Conservation (phyloP, 148 eudicot genomes). For the Amaranthus cruentus region DNA sequence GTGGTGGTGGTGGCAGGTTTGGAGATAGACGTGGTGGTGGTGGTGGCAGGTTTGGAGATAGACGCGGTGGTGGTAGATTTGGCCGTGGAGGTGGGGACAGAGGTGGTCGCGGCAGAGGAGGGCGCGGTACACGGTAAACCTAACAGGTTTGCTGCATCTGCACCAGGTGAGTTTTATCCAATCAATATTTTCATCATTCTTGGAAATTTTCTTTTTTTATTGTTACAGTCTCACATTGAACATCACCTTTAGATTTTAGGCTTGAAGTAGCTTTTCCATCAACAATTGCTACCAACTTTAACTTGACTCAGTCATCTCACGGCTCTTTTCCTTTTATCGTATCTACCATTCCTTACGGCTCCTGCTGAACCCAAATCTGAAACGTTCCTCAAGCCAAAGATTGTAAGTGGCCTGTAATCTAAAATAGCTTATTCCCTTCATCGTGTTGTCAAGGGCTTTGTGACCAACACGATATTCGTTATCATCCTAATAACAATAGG, state of each 20-base stretch:
- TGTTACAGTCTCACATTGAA: too few species aligned
- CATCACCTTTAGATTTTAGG: too few species aligned
- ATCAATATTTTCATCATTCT: too few species aligned
- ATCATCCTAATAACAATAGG: neutral
- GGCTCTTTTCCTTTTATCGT: too few species aligned
- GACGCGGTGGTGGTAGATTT: constrained; percentile 26
- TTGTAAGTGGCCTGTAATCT: neutral
- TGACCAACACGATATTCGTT: neutral
- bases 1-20: constrained; percentile 27
- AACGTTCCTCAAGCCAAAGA: too few species aligned
- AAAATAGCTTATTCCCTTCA: neutral
- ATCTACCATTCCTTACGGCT: too few species aligned
- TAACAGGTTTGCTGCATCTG: constrained; percentile 8
- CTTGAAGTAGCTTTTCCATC: too few species aligned
- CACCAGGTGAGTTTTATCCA: constrained; percentile 15
- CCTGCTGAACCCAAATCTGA: too few species aligned
- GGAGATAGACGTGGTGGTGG: constrained; percentile 21
- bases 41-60: constrained; percentile 20
- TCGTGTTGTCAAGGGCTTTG: neutral
- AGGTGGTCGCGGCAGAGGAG: constrained; percentile 29
- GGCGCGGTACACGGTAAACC: constrained; percentile 15
- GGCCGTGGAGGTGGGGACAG: constrained; percentile 18
- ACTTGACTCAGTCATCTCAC: too few species aligned
- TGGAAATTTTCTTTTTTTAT: too few species aligned
- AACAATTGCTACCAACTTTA: too few species aligned